These are phyloP conservation scores for Naematelia aurantialba DNA, from an alignment of 768 basidiomycete species.

Conservation along the genomic window DNA sequence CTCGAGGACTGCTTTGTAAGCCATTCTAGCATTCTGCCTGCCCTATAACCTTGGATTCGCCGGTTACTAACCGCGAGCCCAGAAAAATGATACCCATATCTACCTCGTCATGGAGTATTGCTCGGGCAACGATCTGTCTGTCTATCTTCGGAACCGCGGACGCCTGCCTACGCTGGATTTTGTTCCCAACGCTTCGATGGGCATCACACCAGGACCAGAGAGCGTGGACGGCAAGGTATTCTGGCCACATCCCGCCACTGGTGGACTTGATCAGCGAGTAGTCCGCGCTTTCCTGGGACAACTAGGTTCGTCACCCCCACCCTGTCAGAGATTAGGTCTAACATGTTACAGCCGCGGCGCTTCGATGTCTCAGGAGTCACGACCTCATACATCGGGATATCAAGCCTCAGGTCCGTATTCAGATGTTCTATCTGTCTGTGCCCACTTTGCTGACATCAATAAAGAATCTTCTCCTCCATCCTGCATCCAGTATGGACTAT, in stretches of 20 bases:
- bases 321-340: neutral
- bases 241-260: conserved; percentile 85
- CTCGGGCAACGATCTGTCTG: conserved; percentile 88
- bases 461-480: conserved; percentile 84
- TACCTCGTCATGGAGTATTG: conserved; percentile 99
- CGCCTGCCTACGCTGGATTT: conserved; percentile 81
- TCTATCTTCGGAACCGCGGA: conserved; percentile 97
- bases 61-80: conserved; percentile 7
- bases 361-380: conserved; percentile 82
- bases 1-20: conserved; percentile 86
- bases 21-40: conserved; percentile 5
- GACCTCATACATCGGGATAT: conserved; percentile 95
- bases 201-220: conserved; percentile 55
- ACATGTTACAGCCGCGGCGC: conserved; percentile 67
- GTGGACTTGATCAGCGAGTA: conserved; percentile 84
- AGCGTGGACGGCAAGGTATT: conserved; percentile 58
- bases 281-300: conserved; percentile 90
- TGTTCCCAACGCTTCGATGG: conserved; percentile 56
- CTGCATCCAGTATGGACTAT: conserved; percentile 74
- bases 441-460: neutral
- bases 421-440: neutral
- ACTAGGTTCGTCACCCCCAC: conserved; percentile 58
- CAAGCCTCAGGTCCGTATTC: conserved; percentile 69
- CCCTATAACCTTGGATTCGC: neutral
- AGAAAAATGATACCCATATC: conserved; percentile 56